Evolutionary conservation across 768 basidiomycete genomes (phyloP), one percentile per base, ranked within the genome.

Genomic region (Boletellus ananas): DNA sequence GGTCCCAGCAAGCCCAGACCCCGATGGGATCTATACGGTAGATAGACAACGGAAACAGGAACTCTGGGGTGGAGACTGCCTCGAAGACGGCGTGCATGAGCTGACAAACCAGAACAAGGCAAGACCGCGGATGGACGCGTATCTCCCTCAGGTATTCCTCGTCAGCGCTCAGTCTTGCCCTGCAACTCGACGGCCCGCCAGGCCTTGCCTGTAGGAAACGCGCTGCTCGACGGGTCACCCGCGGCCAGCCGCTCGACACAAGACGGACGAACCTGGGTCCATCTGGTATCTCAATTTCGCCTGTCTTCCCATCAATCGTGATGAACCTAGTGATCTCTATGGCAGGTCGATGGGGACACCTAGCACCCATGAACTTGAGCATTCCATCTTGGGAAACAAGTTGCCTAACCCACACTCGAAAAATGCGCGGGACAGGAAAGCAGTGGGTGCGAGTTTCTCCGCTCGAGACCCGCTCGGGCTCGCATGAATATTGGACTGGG

Each of bases 401-500:
- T 21, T 36, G 7, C 4, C 21, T 9, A 8, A 67, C 81, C 68
- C 60, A 87, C 90, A 88, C 70, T 64, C 75, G 74, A 59, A 94
- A 87, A 23, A 92, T 74, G 14, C 91, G 80, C 25, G 85, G 79
- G 39, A 93, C 68, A 6, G 89, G 90, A 62, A 79, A 82, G 63
- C 90, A 93, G 34, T 80, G 76, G 40, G 80, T 55, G 8, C 65
- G 58, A 21, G 51, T 31, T 43, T 52, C 57, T n/a, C 68, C 67
- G 25, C 36, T 55, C 13, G 58, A n/a, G 12, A 10, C 29, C 46
- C 57, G 58, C 51, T 76, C 70, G 38, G 68, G 58, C 39, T 77
- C 69, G 64, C 89, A 93, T 23, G 71, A 76, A 64, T 79, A 86
- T 61, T 91, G 90, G 9, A 85, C 67, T 68, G 47, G 35, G 44